A percentile compares a stretch with the other conserved stretches of the same genome.
phyloP scores from a whole-genome alignment of 768 basidiomycete genomes.

The Xanthoconium stramineum region DNA sequence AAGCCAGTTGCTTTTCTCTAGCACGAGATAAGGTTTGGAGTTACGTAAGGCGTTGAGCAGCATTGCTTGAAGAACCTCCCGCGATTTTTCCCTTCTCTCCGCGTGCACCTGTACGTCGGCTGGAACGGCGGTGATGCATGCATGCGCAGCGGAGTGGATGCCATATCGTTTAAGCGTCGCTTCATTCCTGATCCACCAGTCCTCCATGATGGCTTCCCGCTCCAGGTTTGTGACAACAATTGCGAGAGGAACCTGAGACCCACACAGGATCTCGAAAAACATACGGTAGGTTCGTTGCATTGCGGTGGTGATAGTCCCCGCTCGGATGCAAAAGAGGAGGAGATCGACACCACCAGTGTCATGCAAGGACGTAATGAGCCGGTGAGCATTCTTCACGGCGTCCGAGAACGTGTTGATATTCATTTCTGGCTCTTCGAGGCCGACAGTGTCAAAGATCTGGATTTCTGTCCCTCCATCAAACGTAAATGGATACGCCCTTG shows the following conservation, averaged over 20 bases:
- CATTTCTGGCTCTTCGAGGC: too few species aligned
- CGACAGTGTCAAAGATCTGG: too few species aligned
- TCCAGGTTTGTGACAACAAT: neutral
- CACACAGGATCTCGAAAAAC: too few species aligned
- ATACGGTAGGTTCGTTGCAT: neutral
- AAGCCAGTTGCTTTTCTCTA: too few species aligned
- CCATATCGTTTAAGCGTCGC: neutral
- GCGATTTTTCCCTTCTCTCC: neutral
- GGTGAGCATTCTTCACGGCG: too few species aligned
- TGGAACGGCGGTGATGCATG: neutral
- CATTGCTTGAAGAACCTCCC: neutral
- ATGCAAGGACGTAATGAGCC: too few species aligned
- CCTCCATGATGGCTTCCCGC: neutral
- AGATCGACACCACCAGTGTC: neutral
- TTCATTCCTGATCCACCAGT: neutral
- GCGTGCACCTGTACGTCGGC: neutral
- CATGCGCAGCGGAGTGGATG: neutral
- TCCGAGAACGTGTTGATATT: too few species aligned
- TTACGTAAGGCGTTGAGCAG: neutral
- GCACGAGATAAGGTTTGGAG: too few species aligned
- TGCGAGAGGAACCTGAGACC: neutral
- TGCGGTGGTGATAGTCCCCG: neutral
- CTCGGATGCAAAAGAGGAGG: constrained; percentile 1
- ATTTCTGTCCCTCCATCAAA: too few species aligned
- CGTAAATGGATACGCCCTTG: too few species aligned